These are phyloP conservation scores for Saccharomyces pastorianus DNA, from an alignment of 1,139 yeast species.

Conservation along the genomic window DNA sequence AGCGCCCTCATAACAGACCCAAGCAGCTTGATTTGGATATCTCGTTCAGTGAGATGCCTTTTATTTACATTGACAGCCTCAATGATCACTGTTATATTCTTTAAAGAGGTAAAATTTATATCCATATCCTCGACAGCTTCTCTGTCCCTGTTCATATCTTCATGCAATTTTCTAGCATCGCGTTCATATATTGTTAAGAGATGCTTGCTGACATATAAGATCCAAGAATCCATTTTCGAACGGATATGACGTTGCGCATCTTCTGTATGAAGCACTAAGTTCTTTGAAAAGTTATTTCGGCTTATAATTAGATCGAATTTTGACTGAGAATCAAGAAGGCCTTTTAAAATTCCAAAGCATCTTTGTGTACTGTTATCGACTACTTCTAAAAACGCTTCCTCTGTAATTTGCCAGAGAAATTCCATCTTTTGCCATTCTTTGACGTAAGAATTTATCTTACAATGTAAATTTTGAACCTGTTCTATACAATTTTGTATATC, in stretches of 20 bases:
- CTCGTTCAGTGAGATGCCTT: neutral
- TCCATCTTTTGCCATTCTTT: conserved; percentile 4
- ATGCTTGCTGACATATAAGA: neutral
- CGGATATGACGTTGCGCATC: neutral
- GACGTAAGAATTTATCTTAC: neutral
- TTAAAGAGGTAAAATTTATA: neutral
- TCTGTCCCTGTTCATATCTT: neutral
- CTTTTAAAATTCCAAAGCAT: neutral
- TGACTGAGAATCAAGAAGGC: neutral
- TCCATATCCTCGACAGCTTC: conserved; percentile 9
- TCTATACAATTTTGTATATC: neutral
- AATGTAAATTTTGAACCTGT: neutral
- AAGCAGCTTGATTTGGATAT: neutral
- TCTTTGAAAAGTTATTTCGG: neutral
- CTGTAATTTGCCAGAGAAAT: conserved; percentile 6
- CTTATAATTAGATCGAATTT: neutral
- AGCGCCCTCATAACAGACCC: conserved; percentile 11
- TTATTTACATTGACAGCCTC: neutral
- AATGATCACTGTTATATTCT: neutral
- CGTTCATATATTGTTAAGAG: neutral
- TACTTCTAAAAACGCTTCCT: conserved; percentile 1
- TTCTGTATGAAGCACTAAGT: neutral
- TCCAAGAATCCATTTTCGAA: neutral
- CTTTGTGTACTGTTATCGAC: neutral
- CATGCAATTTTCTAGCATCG: neutral